Percentiles rank a stretch among this genome's conserved stretches.
Conservation (phyloP, 768 basidiomycete genomes). For the Clathrus columnatus region DNA sequence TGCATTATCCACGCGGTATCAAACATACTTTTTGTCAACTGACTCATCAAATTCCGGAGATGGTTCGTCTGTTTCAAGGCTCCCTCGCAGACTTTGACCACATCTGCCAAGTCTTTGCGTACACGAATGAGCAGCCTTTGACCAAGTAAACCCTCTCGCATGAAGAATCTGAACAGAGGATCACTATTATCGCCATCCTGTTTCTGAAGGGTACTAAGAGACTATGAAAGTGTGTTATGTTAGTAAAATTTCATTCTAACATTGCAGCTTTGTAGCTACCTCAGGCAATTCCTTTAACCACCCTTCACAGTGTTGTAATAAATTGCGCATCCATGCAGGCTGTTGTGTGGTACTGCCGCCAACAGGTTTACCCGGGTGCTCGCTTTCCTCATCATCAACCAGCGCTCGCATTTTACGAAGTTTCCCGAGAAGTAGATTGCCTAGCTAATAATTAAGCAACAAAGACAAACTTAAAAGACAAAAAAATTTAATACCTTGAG, state of each 20-base stretch:
- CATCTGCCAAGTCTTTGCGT: conserved; percentile 69
- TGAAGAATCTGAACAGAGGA: conserved; percentile 83
- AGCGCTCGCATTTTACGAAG: conserved; percentile 90
- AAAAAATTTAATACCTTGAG: conserved; percentile 85
- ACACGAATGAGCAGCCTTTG: conserved; percentile 71
- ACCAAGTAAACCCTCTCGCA: conserved; percentile 78
- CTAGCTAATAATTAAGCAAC: no score
- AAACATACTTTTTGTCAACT: conserved; percentile 75
- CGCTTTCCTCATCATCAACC: conserved; percentile 76
- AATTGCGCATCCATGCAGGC: conserved; percentile 90
- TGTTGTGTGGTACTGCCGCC: conserved; percentile 59
- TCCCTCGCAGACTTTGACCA: conserved; percentile 79
- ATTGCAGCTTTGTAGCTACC: conserved; percentile 34
- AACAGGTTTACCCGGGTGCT: conserved; percentile 39
- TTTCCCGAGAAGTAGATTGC: conserved; percentile 73
- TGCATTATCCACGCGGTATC: background rate
- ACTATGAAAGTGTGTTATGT: conserved; percentile 28
- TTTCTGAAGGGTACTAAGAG: conserved; percentile 54
- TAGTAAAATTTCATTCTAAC: background rate
- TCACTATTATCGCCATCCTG: conserved; percentile 66
- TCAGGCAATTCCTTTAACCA: conserved; percentile 74
- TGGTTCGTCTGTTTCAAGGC: conserved; percentile 94
- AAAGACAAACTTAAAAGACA: conserved; percentile 4
- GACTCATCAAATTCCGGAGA: conserved; percentile 82
- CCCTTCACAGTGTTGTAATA: conserved; percentile 73